A percentile compares a stretch with the other conserved stretches of the same genome.
Conservation (phyloP, 129 eudicot species). For the Flaveria bidentis region DNA sequence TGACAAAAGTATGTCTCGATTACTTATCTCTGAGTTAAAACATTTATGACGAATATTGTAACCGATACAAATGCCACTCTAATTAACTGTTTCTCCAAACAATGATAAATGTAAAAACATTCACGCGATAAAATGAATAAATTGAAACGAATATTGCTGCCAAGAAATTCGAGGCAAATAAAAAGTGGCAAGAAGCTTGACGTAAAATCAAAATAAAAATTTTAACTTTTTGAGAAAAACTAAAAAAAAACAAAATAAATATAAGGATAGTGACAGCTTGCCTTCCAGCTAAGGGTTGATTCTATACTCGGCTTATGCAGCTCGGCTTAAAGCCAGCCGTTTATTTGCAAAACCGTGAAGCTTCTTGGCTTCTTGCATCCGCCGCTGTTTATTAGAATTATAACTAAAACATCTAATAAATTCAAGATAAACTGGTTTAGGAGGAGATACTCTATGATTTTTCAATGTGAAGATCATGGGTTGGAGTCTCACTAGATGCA, state of each 20-base stretch:
- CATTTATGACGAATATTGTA: neutral
- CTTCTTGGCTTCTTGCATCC: conserved; percentile 25
- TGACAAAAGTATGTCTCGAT: neutral
- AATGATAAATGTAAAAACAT: neutral
- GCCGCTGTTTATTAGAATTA: conserved; percentile 22
- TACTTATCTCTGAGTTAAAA: neutral
- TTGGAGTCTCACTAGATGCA: too few relatives aligned
- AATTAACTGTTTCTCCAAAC: neutral
- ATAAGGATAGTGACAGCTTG: conserved; percentile 28
- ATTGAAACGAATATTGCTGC: conserved; percentile 19
- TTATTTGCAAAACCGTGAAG: conserved; percentile 13
- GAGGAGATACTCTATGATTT: too few relatives aligned
- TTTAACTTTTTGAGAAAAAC: neutral
- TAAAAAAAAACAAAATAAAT: neutral
- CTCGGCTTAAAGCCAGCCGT: conserved; percentile 30
- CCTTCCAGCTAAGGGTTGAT: conserved; percentile 34
- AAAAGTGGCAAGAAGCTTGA: neutral
- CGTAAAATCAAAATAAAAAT: conserved; percentile 28
- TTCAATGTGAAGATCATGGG: too few relatives aligned
- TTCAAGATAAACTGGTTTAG: too few relatives aligned
- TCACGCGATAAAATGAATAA: neutral
- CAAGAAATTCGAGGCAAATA: conserved; percentile 10
- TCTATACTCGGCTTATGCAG: conserved; percentile 20
- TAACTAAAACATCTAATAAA: too few relatives aligned
- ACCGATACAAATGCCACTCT: neutral